Evolutionary conservation across 441 rosid genomes (phyloP), one percentile per base, ranked within the genome.

Genomic region (Populus hybrid): DNA sequence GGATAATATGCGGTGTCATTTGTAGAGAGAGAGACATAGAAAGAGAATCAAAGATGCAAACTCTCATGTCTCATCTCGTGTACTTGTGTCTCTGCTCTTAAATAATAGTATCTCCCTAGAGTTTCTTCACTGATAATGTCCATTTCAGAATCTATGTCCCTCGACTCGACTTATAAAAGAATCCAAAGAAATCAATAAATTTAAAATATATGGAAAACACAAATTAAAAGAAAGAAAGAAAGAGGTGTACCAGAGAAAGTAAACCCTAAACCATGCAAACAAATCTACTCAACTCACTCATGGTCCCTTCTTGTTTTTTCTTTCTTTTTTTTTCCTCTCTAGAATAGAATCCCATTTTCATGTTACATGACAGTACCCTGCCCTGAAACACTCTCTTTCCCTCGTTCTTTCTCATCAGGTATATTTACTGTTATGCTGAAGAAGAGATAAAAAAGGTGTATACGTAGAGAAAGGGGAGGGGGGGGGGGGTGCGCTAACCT

Each of bases 401-500:
- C 26, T 26, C 26, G 26, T 26, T n/a, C n/a, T n/a, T n/a, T n/a
- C n/a, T n/a, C n/a, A n/a, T n/a, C n/a, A n/a, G n/a, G n/a, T n/a
- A 21, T 76, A 77, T 82, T 74, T 61, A 79, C 24, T 38, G 64
- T 50, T 78, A 38, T 69, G 68, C 36, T 42, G 10, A n/a, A 29
- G 36, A 12, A 35, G 23, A 35, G 21, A 26, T 68, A 20, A 23
- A 28, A 21, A 4, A 28, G 28, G 36, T 35, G 36, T 4, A 11
- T 56, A 10, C 31, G 3, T 33, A 1, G 7, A 78, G 33, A 26
- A 9, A 29, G 24, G 36, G 69, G 81, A 71, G 66, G 56, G 71
- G 11, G 73, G 69, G 40, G 21, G 3, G 59, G 31, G 59, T 1
- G 26, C n/a, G 26, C 26, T 26, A 85, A 95, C 99, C 97, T 95